Conservation (phyloP, 345 rosid genomes). For the Populus pruinosa region DNA sequence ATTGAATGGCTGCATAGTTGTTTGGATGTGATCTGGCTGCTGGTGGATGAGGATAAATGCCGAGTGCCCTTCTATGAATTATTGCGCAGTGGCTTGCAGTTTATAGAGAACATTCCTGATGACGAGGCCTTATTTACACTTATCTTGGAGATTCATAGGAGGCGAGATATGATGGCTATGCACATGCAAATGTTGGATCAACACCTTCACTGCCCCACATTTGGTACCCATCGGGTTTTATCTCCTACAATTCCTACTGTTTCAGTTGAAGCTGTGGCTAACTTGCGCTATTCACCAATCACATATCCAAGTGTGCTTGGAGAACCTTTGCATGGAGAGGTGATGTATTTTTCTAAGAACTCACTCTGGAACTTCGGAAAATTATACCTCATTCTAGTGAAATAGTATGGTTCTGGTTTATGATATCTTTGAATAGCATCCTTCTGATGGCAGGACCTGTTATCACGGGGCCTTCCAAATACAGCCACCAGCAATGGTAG, state of each 20-base stretch:
- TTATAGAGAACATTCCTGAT: slow-evolving; percentile 91
- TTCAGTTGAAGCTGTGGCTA: slow-evolving; percentile 65
- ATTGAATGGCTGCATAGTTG: slow-evolving; percentile 87
- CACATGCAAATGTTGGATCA: slow-evolving; percentile 98
- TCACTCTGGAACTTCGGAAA: neutral
- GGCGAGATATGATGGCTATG: slow-evolving; percentile 96
- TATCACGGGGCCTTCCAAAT: no score
- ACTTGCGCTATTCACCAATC: slow-evolving; percentile 82
- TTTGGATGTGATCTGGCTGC: slow-evolving; percentile 88
- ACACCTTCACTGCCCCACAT: slow-evolving; percentile 93
- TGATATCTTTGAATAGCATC: neutral
- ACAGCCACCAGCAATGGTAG: no score
- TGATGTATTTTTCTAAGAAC: slow-evolving; percentile 26
- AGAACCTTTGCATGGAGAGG: slow-evolving; percentile 98
- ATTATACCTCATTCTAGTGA: neutral
- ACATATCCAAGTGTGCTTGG: slow-evolving; percentile 98
- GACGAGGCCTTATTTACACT: slow-evolving; percentile 95
- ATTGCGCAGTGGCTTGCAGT: slow-evolving; percentile 86
- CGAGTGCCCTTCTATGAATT: slow-evolving; percentile 94
- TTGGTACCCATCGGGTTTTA: slow-evolving; percentile 84
- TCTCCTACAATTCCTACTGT: slow-evolving; percentile 63
- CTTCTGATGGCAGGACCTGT: no score
- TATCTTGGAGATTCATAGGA: slow-evolving; percentile 89
- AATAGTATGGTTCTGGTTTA: neutral
- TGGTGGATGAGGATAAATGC: slow-evolving; percentile 82